Conservation (phyloP, 2,329 filamentous ascomycete genomes). For the Monosporascus sp. region DNA sequence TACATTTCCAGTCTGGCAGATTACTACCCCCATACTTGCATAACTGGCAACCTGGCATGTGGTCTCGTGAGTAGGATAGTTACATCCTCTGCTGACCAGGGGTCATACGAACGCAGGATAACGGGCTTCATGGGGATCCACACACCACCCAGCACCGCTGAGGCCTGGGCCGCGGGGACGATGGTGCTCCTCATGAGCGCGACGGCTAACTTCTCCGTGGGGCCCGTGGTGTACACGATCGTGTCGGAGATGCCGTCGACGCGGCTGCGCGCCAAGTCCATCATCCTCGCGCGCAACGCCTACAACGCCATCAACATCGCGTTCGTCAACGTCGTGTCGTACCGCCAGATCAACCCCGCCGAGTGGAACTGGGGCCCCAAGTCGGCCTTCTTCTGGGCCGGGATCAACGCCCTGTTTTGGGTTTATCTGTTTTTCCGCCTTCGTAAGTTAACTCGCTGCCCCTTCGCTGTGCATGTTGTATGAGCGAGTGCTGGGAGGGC, state of each 20-base stretch:
- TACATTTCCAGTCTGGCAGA: background rate
- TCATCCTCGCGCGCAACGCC: conserved; percentile 37
- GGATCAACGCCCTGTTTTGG: conserved; percentile 34
- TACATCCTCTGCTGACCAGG: no score
- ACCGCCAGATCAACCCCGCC: conserved; percentile 31
- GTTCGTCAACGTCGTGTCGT: conserved; percentile 32
- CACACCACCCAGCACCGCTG: conserved; percentile 32
- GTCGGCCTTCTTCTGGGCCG: conserved; percentile 32
- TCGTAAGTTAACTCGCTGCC: conserved; percentile 27
- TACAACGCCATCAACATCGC: conserved; percentile 40
- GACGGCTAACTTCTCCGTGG: conserved; percentile 40
- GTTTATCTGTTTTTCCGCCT: conserved; percentile 39
- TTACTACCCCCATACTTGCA: background rate
- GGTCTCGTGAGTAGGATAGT: no score
- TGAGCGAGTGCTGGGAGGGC: no score
- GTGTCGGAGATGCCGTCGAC: conserved; percentile 42
- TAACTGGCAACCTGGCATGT: no score
- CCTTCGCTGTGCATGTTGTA: background rate
- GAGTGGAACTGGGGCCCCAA: conserved; percentile 34
- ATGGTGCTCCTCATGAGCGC: conserved; percentile 38
- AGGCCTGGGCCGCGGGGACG: conserved; percentile 36
- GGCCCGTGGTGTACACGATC: conserved; percentile 41
- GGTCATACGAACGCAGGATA: conserved; percentile 11
- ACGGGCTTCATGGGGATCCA: conserved; percentile 26
- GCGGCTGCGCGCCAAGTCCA: conserved; percentile 39